phyloP scores from a whole-genome alignment of 2,329 filamentous ascomycete species.

The Fusarium sp. region DNA sequence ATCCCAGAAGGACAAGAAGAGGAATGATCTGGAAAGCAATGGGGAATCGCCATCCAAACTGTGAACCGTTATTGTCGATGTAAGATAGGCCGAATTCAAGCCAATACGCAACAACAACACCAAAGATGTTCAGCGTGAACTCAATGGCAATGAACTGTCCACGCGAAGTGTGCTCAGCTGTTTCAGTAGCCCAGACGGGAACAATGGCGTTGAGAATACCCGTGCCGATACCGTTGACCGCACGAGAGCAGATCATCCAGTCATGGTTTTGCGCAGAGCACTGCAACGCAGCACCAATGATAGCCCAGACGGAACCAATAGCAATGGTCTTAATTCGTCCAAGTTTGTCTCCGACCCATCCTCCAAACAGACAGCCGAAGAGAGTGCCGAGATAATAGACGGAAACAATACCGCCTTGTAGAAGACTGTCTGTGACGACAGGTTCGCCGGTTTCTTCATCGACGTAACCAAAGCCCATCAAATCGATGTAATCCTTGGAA shows the following conservation, averaged over 20 bases:
- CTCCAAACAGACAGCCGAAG: conserved; percentile 34
- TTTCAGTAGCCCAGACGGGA: conserved; percentile 78
- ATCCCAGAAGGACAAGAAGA: conserved; percentile 64
- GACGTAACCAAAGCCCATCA: conserved; percentile 42
- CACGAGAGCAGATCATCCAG: conserved; percentile 49
- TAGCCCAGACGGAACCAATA: conserved; percentile 30
- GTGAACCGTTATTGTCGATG: conserved; percentile 66
- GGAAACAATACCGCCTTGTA: conserved; percentile 41
- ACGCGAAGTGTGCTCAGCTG: conserved; percentile 72
- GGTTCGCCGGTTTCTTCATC: conserved; percentile 33
- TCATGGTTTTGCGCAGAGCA: conserved; percentile 30
- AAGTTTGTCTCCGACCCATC: conserved; percentile 36
- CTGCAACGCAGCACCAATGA: conserved; percentile 27
- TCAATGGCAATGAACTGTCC: conserved; percentile 77
- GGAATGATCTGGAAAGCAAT: conserved; percentile 77
- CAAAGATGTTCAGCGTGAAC: conserved; percentile 51
- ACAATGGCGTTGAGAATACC: conserved; percentile 77
- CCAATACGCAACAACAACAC: conserved; percentile 65
- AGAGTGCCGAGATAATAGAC: conserved; percentile 43
- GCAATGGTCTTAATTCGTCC: conserved; percentile 38
- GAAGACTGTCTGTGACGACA: conserved; percentile 32
- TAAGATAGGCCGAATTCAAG: conserved; percentile 69
- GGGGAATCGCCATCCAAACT: conserved; percentile 74
- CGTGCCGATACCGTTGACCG: conserved; percentile 62
- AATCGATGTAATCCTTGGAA: conserved; percentile 29